These are phyloP conservation scores for Colletotrichum musicola DNA, from an alignment of 2,329 filamentous ascomycete genomes.

Conservation along the genomic window DNA sequence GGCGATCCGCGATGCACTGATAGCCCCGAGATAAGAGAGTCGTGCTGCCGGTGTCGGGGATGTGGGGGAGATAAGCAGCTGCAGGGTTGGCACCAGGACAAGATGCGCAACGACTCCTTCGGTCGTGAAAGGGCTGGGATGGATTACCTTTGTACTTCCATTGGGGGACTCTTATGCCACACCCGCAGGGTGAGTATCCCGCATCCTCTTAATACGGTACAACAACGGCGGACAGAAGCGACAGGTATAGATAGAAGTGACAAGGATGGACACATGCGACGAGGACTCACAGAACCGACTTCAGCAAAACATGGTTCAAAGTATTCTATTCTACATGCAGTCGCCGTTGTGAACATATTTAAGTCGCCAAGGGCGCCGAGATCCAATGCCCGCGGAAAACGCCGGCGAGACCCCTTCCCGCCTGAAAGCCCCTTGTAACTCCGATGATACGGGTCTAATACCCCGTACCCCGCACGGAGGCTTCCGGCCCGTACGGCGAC, in stretches of 20 bases:
- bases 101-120: not conserved
- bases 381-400: not conserved
- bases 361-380: not conserved
- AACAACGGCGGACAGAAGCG: no score
- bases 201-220: no score
- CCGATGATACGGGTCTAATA: conserved; percentile 17
- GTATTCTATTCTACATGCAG: no score
- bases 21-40: conserved; percentile 21
- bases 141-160: no score
- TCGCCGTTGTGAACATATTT: no score
- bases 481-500: conserved; percentile 16
- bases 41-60: not conserved
- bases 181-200: no score
- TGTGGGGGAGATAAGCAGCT: conserved; percentile 36
- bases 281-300: no score
- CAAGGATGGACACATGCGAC: no score
- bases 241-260: no score
- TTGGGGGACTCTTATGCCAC: no score
- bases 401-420: not conserved
- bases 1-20: not conserved
- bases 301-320: no score
- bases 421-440: not conserved
- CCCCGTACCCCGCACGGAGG: conserved; percentile 27
- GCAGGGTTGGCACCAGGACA: conserved; percentile 16
- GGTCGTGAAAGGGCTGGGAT: not conserved